A percentile compares a stretch with the other conserved stretches of the same genome.
Conservation (phyloP, 1,139 yeast species). For the Yamadazyma kanchanaburiensis region DNA sequence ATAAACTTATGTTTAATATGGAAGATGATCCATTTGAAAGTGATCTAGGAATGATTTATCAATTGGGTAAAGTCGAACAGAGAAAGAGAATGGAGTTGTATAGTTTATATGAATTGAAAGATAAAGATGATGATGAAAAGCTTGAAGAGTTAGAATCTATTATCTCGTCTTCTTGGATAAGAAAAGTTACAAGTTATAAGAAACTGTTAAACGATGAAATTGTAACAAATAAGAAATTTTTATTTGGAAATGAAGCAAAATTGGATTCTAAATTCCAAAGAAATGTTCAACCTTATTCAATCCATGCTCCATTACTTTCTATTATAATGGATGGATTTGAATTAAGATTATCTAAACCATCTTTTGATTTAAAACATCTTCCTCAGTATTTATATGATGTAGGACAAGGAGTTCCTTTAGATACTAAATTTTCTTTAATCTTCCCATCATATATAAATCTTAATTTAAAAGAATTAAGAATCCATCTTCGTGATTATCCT, state of each 20-base stretch:
- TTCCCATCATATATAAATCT: conserved; percentile 59
- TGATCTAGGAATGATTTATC: conserved; percentile 70
- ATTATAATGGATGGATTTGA: conserved; percentile 57
- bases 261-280: conserved; percentile 48
- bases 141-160: conserved; percentile 14
- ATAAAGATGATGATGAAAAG: background rate
- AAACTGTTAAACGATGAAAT: conserved; percentile 43
- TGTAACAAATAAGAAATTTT: conserved; percentile 45
- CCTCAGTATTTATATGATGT: conserved; percentile 61
- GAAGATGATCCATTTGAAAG: conserved; percentile 90
- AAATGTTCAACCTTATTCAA: conserved; percentile 54
- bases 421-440: conserved; percentile 63
- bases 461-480: conserved; percentile 46
- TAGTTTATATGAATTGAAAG: conserved; percentile 44
- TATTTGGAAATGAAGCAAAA: conserved; percentile 42
- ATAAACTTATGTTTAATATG: conserved; percentile 45
- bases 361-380: conserved; percentile 49
- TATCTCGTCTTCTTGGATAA: conserved; percentile 38
- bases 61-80: conserved; percentile 74
- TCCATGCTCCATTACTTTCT: conserved; percentile 63
- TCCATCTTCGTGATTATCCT: conserved; percentile 68
- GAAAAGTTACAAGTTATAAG: conserved; percentile 50
- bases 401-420: conserved; percentile 82
- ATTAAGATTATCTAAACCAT: conserved; percentile 51
- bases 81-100: conserved; percentile 58